Evolutionary conservation across 495 filamentous ascomycete genomes (phyloP), one percentile per base, ranked within the genome.

Genomic region (Lasiosphaeria miniovina): DNA sequence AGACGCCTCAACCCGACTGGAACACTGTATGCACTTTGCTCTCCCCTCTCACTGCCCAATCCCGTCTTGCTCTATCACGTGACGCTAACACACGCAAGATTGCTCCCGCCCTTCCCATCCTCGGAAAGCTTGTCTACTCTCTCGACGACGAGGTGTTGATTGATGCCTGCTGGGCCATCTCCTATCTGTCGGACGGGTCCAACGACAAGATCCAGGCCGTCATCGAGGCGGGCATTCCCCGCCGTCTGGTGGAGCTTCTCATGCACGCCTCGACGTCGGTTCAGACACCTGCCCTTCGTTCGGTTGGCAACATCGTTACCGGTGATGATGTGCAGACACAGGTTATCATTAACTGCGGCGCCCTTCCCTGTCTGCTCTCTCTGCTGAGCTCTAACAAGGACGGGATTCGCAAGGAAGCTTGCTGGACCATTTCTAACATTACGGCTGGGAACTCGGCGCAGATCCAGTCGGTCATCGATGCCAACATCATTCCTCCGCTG

Each of bases 151-250:
- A 99, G 73, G 95, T 99, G 51, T 79, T 99, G 62, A 99, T 99
- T 65, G 95, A 99, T 75, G 94, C 95, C 50, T 99, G 95, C 84
- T 99, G 95, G 95, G 95, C 95, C 54, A 97, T 99, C 72, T 98
- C 95, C 4, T 99, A 99, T 67, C 84, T 99, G 45, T 98, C 95
- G n/a, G 95, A 99, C 74, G 95, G 95, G 17, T 87, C 91, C 62
- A 99, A 99, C 71, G 95, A 99, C 67, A 99, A 99, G 82, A 99
- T 99, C 63, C 95, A 99, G 75, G 93, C 95, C 49, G 95, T 99
- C 46, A 98, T 99, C 69, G 95, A 98, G 75, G 94, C 93, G 54
- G 92, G 93, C 55, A 99, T 99, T 62, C 95, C 95, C 61, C 93
- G 95, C 62, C 91, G 95, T 52, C 86, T 99, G 8, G 94, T 98